Base-by-base conservation (phyloP, 306 rosid genomes). In the Vicia villosa region DNA sequence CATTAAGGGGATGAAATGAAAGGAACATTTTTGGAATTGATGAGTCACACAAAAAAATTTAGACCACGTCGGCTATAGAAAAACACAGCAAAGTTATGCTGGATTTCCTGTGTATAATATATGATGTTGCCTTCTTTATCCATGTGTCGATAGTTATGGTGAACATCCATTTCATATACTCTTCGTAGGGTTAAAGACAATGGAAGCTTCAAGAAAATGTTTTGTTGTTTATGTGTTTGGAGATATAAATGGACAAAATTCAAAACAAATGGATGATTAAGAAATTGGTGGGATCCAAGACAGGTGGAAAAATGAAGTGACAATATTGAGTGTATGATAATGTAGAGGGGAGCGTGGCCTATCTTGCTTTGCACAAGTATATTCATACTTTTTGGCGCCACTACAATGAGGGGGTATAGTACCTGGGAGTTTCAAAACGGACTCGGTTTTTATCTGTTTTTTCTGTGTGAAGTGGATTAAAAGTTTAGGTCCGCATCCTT, bases 281-380 rank as follows among this genome's bases (percentile, higher is more conserved):
- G 9, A 37, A 20, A 68, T 49, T 24, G 5, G 6, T 34, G 38
- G 38, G 38, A 34, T 8, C 38, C 38, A 59, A 49, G 24, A 67
- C 28, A 69, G 17, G 20, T 34, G 12, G 20, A 36, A 5, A 34
- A 61, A 16, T 1, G 47, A 56, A 2, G 32, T 47, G 69, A 36
- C 17, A 61, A 28, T 8, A 8, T 52, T 77, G 51, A 34, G 40
- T 71, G 73, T 71, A 69, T 71, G 38, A 34, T 22, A n/a, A 37
- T n/a, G 38, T 10, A 46, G 28, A 52, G 36, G 66, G 61, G 56
- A 37, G 40, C 82, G 78, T 78, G 74, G 77, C 78, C 36, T 36
- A 17, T 70, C 47, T 45, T 71, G 61, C 68, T 63, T 34, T 50
- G 19, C 70, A 21, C 41, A 34, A 7, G 8, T 34, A 34, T 34